Evolutionary conservation across 2,329 filamentous ascomycete species (phyloP).

Genomic region (Colletotrichum sidae): DNA sequence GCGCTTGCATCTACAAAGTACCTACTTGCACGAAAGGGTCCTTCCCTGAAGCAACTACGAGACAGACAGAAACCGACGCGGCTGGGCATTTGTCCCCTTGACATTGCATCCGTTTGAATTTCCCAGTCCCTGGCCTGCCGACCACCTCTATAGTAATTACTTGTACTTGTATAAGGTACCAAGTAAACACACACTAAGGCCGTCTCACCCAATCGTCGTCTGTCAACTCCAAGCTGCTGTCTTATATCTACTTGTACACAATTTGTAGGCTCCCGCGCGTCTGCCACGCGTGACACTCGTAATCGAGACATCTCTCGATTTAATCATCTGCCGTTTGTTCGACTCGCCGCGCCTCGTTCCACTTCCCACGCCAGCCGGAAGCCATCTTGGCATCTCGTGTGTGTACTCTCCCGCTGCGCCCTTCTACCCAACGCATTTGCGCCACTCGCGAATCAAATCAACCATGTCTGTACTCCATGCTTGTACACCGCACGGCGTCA

Average conservation of each 20-base stretch:
- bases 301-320: not conserved
- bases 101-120: constrained; percentile 23
- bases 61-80: constrained; percentile 10
- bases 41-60: constrained; percentile 21
- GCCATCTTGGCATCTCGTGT: constrained; percentile 14
- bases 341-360: no score
- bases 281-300: constrained; percentile 21
- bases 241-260: not conserved
- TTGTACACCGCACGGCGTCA: not conserved
- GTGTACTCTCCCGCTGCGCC: constrained; percentile 1
- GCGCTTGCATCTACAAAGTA: not conserved
- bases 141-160: no score
- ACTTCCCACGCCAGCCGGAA: not conserved
- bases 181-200: not conserved
- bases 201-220: constrained; percentile 13
- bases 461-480: no score
- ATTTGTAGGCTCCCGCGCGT: constrained; percentile 19
- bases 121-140: not conserved
- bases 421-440: not conserved
- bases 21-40: constrained; percentile 9
- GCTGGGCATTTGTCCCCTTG: constrained; percentile 7
- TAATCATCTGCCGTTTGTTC: no score
- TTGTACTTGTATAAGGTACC: no score
- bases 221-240: not conserved
- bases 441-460: no score